Base-by-base conservation (phyloP, 2,329 filamentous ascomycete species). In the Parascedosporium putredinis region DNA sequence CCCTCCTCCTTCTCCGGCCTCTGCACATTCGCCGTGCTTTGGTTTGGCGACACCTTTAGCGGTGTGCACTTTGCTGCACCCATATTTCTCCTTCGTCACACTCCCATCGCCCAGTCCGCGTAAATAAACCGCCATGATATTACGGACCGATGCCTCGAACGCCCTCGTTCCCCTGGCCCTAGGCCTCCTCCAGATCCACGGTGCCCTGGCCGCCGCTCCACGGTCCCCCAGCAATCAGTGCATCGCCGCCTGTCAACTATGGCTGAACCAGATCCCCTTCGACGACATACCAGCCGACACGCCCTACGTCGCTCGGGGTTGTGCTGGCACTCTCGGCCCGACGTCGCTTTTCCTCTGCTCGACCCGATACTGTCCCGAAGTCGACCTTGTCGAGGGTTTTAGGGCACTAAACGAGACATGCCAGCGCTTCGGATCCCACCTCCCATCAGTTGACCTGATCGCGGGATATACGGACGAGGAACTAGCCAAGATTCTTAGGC, bases 271-370 rank as follows among this genome's bases (percentile, higher is more conserved):
- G 5, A 43, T 50, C 4, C 18, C 9, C 22, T 50, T 50, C 34
- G n/a, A 14, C 29, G 42, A 42, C 24, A 46, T 25, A n/a, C 40
- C 42, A 1, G 7, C n/a, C 2, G 29, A 20, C 22, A 18, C 34
- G 18, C 20, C 29, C n/a, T 45, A 31, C 31, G 31, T 45, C 9
- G 42, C 23, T 20, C 14, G 29, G 31, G 16, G 24, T 22, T 50
- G 42, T 25, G n/a, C 22, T 18, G 29, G 34, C 43, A 44, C 22
- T 9, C 18, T 70, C 67, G 2, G 53, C 67, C 8, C 68, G 65
- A 18, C 50, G 70, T 69, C 67, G 2, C 53, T 69, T 7, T 69
- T 65, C 14, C 51, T 72, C 0, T 73, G 70, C 33, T 42, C 66
- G 9, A 53, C 58, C 3, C 54, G 62, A 3, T 64, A 67, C 55